Percentiles rank a stretch among this genome's conserved stretches.
These are phyloP conservation scores for Chrysoporthe austroafricana DNA, from an alignment of 2,329 filamentous ascomycete species.

Conservation along the genomic window DNA sequence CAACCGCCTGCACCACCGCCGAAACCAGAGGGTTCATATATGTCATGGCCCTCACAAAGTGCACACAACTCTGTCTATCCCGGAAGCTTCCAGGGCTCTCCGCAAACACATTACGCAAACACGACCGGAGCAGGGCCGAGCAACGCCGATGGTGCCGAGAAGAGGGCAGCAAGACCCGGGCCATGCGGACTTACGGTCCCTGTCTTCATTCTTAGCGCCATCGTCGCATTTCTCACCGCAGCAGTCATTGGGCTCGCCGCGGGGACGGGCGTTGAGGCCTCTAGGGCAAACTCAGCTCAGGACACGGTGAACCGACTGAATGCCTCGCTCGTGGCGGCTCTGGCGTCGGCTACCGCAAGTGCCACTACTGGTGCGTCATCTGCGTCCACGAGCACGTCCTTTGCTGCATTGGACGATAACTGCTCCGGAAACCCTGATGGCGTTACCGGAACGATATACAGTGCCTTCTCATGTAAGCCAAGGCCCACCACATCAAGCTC, in stretches of 20 bases:
- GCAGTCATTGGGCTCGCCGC: slow-evolving; percentile 51
- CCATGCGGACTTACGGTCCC: slow-evolving; percentile 44
- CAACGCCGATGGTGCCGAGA: neutral
- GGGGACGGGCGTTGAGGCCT: slow-evolving; percentile 47
- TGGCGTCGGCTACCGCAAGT: slow-evolving; percentile 28
- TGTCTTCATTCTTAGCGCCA: slow-evolving; percentile 46
- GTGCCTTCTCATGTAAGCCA: slow-evolving; percentile 40
- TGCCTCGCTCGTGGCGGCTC: slow-evolving; percentile 32
- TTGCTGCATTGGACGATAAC: slow-evolving; percentile 42
- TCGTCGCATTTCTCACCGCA: slow-evolving; percentile 45
- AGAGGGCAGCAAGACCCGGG: slow-evolving; percentile 19
- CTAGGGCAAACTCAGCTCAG: slow-evolving; percentile 43
- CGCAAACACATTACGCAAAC: slow-evolving; percentile 1
- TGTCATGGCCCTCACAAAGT: neutral
- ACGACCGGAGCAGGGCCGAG: neutral
- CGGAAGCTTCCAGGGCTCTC: slow-evolving; percentile 24
- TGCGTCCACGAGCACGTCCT: slow-evolving; percentile 35
- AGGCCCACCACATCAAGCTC: neutral
- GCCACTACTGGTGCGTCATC: slow-evolving; percentile 29
- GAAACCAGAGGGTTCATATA: slow-evolving; percentile 19
- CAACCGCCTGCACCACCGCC: slow-evolving; percentile 12
- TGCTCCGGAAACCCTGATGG: slow-evolving; percentile 42
- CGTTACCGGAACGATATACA: slow-evolving; percentile 45
- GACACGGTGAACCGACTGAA: slow-evolving; percentile 38
- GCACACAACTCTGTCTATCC: slow-evolving; percentile 23